Evolutionary conservation across 169 alveolate species (phyloP), one percentile per base, ranked within the genome.

Genomic region (Plasmodium berghei): DNA sequence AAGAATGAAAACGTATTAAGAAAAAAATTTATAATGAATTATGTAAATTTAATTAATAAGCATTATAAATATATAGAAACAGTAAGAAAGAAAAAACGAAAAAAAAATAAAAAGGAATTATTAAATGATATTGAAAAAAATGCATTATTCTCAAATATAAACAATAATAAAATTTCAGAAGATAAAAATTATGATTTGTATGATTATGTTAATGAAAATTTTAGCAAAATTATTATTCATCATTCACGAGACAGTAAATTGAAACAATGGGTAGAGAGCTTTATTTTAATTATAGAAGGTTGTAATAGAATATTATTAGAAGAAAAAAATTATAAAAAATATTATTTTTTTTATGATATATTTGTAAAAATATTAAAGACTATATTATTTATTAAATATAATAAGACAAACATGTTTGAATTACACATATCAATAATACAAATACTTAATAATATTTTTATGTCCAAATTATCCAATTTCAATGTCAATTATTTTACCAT

Each of bases 241-340:
- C 90, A 83, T 56, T 83, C 90, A 18, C 67, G 90, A 54, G 90
- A 83, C 49, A 83, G 90, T 49, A 83, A 67, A 66, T 48, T 83
- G 49, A 83, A 83, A 48, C 90, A 83, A 22, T 83, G 83, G 80
- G 69, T 83, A 22, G 90, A 83, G 69, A 83, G 77, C 28, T 83
- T 83, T 45, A 83, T 67, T 71, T 71, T 83, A 67, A 83, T 83
- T 22, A 83, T 83, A 67, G 90, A 83, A 67, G 90, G 90, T 20
- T 83, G 85, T 16, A 83, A 56, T 55, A 18, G 90, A 9, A 83
- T 67, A 22, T 62, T 83, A 69, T 45, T 54, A 20, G 90, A 83
- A 18, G 73, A 83, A 40, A 69, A 71, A 9, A 54, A 66, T 49
- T 83, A 83, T 62, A 83, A 72, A 58, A 83, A 83, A 40, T 40